Base-by-base conservation (phyloP, 139 green algal species). In the Haematococcus sp. region DNA sequence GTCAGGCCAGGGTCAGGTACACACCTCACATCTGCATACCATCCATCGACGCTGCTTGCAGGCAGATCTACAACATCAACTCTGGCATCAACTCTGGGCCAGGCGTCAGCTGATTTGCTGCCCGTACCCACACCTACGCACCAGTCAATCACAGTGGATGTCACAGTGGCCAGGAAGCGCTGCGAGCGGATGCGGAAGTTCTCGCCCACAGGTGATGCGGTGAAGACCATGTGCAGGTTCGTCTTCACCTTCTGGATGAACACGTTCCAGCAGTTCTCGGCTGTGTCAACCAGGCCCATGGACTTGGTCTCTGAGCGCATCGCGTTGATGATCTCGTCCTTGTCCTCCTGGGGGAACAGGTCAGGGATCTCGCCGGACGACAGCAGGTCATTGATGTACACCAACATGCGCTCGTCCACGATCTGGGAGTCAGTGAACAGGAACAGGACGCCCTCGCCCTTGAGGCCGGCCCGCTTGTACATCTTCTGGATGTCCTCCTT, bases 151-250 rank as follows among this genome's bases (percentile, higher is more conserved):
- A 95, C 90, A 11, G 92, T 96, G 54, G 78, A 91, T 73, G 90
- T 96, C 79, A 97, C 85, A 22, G 91, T 95, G 30, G 92, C 92
- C 73, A 93, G 81, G 91, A 97, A 97, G 70, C 92, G 88, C 84
- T 94, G 80, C 13, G 80, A 86, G 70, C 92, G 86, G 55, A 92
- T 78, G 35, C 92, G 84, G 88, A 97, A 95, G 78, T 91, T 90
- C 55, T 95, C 92, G 51, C 91, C 91, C n/a, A 97, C 92, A 15
- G 92, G 92, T 30, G 87, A 93, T 22, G 84, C 86, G 22, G 91
- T 94, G 83, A 97, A 94, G 11, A 91, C 87, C 76, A 97, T 89
- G 81, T 97, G 92, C 70, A 96, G 79, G 84, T 94, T 94, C 52
- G 74, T 70, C 77, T 82, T 86, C 74, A 89, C 81, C 75, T 91